Conservation (phyloP, 106 monocot genomes). For the Dendrobium huoshanense region DNA sequence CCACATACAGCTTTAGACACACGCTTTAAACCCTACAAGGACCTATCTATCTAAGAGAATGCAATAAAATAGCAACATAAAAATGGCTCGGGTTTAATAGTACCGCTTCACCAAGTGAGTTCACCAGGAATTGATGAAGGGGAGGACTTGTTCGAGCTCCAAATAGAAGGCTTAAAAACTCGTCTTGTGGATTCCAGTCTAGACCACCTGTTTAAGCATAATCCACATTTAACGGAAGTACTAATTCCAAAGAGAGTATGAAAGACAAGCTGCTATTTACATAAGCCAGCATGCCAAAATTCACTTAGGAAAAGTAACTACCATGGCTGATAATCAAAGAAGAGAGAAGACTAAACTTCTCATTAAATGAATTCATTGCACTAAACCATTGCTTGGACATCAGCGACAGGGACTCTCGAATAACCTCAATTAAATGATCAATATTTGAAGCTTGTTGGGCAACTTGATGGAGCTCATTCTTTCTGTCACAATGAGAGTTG, state of each 20-base stretch:
- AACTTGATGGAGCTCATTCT: conserved; percentile 88
- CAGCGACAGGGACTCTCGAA: conserved; percentile 64
- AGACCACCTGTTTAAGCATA: conserved; percentile 47
- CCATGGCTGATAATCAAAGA: conserved; percentile 73
- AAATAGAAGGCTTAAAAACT: conserved; percentile 82
- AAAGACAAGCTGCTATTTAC: neutral
- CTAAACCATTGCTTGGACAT: conserved; percentile 89
- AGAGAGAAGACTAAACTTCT: conserved; percentile 64
- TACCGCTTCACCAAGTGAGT: conserved; percentile 94
- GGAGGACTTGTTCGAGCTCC: conserved; percentile 81
- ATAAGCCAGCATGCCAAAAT: neutral
- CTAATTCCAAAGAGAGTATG: neutral
- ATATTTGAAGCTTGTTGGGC: conserved; percentile 93
- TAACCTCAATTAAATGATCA: conserved; percentile 83
- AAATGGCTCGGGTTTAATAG: neutral
- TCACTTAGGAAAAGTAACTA: conserved; percentile 21
- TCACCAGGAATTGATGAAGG: conserved; percentile 95
- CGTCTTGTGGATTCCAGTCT: conserved; percentile 69
- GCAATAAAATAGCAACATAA: neutral
- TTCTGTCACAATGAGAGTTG: conserved; percentile 29
- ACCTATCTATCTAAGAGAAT: neutral
- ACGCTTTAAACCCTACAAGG: conserved; percentile 67
- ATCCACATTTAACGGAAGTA: neutral
- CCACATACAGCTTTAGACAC: conserved; percentile 56
- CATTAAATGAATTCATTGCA: conserved; percentile 75